phyloP scores from a whole-genome alignment of 495 filamentous ascomycete genomes.

The Talaromyces proteolyticus region DNA sequence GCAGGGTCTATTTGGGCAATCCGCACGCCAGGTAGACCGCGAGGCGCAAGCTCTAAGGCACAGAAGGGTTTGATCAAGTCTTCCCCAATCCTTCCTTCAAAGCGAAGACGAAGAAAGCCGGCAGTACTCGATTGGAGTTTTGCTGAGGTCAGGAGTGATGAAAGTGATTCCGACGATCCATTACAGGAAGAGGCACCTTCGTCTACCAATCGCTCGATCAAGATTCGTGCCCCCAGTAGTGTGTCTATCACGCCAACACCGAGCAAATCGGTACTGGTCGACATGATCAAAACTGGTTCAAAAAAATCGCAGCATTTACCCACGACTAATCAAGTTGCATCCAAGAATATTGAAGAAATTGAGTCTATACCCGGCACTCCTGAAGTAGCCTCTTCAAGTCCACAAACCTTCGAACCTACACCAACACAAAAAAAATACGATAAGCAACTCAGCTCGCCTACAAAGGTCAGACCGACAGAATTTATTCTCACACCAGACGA shows the following conservation, averaged over 20 bases:
- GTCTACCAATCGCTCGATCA: slow-evolving; percentile 11
- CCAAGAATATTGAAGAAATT: not conserved
- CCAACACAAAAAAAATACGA: slow-evolving; percentile 1
- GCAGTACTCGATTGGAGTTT: slow-evolving; percentile 40
- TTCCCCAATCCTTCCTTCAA: not conserved
- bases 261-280: no score
- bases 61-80: not conserved
- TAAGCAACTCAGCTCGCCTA: slow-evolving; percentile 1
- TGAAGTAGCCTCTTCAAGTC: slow-evolving; percentile 1
- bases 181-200: slow-evolving; percentile 32
- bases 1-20: slow-evolving; percentile 35
- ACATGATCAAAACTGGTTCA: not conserved
- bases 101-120: slow-evolving; percentile 23
- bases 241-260: slow-evolving; percentile 1
- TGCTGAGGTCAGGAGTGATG: slow-evolving; percentile 23
- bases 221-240: not conserved
- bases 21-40: slow-evolving; percentile 9
- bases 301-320: not conserved
- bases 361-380: not conserved
- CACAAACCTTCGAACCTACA: not conserved
- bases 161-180: slow-evolving; percentile 41
- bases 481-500: slow-evolving; percentile 27
- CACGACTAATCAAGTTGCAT: not conserved
- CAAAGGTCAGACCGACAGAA: slow-evolving; percentile 13
- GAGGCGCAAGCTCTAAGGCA: not conserved